A percentile compares a stretch with the other conserved stretches of the same genome.
Conservation (phyloP, 2,329 filamentous ascomycete genomes). For the Tolypocladium tropicale region DNA sequence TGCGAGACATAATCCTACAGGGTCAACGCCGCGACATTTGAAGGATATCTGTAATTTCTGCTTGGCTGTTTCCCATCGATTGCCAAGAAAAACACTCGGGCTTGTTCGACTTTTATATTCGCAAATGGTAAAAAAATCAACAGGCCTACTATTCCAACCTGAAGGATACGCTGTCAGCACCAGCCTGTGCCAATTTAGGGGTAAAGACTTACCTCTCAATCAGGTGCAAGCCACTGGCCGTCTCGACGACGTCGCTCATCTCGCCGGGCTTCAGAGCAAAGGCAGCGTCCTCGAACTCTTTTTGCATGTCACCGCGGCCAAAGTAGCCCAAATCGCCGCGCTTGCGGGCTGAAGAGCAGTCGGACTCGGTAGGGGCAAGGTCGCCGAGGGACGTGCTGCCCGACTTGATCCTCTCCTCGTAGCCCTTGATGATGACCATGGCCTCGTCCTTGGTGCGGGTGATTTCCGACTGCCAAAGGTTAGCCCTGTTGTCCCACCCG, state of each 20-base stretch:
- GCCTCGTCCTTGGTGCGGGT: constrained; percentile 85
- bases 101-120: not conserved
- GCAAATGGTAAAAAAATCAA: not conserved
- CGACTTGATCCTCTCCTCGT: constrained; percentile 67
- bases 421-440: constrained; percentile 59
- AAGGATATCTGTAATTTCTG: not conserved
- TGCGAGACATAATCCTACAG: not conserved
- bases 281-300: constrained; percentile 93
- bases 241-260: constrained; percentile 80
- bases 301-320: constrained; percentile 92
- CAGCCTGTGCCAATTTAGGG: not conserved
- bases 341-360: constrained; percentile 93
- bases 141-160: constrained; percentile 4
- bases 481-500: not conserved
- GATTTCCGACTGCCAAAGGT: constrained; percentile 54
- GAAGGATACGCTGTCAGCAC: not conserved
- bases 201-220: constrained; percentile 66
- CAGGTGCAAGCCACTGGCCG: constrained; percentile 86
- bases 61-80: not conserved
- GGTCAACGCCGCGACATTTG: not conserved
- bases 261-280: constrained; percentile 83
- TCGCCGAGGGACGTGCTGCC: constrained; percentile 65
- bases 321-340: constrained; percentile 92
- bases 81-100: not conserved
- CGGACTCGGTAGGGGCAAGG: constrained; percentile 78